Percentiles rank a stretch among this genome's conserved stretches.
phyloP scores from a whole-genome alignment of 495 filamentous ascomycete species.

The Hypoxylon trugodes region DNA sequence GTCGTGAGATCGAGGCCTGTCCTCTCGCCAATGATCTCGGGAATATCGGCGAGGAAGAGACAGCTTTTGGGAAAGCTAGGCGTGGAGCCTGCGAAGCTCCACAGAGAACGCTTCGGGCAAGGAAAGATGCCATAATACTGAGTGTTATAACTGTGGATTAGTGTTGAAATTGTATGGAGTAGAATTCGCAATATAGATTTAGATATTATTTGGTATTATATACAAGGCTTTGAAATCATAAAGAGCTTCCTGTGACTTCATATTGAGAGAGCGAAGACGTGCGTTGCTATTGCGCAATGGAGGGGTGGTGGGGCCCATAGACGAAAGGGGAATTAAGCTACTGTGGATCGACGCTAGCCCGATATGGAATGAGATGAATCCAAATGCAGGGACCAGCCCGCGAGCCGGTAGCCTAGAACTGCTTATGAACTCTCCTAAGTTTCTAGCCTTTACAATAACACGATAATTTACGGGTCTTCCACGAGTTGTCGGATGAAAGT shows the following conservation, averaged over 20 bases:
- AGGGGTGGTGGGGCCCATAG: slow-evolving; percentile 6
- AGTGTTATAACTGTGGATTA: neutral
- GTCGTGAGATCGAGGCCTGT: neutral
- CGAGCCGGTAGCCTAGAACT: slow-evolving; percentile 6
- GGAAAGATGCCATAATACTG: slow-evolving; percentile 11
- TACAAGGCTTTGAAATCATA: no score
- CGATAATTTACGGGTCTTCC: neutral
- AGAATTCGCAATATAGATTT: no score
- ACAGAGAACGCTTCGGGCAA: slow-evolving; percentile 19
- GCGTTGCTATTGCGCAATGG: slow-evolving; percentile 11
- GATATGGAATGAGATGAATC: neutral
- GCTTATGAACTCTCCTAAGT: no score
- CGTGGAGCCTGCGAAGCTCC: slow-evolving; percentile 15
- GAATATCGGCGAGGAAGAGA: neutral
- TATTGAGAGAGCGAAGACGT: neutral
- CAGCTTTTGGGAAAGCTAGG: slow-evolving; percentile 22
- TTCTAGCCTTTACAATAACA: neutral
- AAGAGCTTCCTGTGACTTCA: slow-evolving; percentile 1
- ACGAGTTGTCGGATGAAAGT: neutral
- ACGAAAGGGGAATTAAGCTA: neutral
- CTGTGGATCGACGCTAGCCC: neutral
- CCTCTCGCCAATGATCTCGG: neutral
- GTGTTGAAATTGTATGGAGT: neutral
- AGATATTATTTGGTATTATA: no score
- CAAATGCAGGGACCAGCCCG: slow-evolving; percentile 26